Percentiles rank a stretch among this genome's conserved stretches.
These are phyloP conservation scores for Daldinia eschscholtzii DNA, from an alignment of 2,329 filamentous ascomycete species.

Conservation along the genomic window DNA sequence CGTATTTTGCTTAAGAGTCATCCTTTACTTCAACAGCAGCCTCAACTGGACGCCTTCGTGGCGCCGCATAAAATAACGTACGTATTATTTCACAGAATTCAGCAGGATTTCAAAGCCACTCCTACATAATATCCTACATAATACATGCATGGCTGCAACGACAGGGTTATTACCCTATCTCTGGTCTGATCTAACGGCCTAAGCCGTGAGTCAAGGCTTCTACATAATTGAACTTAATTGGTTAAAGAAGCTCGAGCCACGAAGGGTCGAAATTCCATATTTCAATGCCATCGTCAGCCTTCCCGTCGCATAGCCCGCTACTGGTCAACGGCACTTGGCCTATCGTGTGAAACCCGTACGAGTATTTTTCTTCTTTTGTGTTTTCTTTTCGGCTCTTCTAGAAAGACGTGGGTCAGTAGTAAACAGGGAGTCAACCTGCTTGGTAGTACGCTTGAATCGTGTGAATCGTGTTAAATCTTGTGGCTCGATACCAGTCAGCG, in stretches of 20 bases:
- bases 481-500: slow-evolving; percentile 40
- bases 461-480: slow-evolving; percentile 27
- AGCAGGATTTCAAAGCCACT: slow-evolving; percentile 9
- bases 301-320: slow-evolving; percentile 16
- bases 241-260: slow-evolving; percentile 7
- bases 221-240: slow-evolving; percentile 6
- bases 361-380: slow-evolving; percentile 8
- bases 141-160: slow-evolving; percentile 14
- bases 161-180: slow-evolving; percentile 4
- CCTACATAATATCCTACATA: slow-evolving; percentile 11
- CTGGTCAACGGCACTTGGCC: neutral
- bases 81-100: slow-evolving; percentile 14
- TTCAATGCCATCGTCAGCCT: slow-evolving; percentile 27
- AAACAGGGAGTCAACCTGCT: slow-evolving; percentile 14
- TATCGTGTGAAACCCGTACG: slow-evolving; percentile 10
- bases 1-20: slow-evolving; percentile 24
- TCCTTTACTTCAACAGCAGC: slow-evolving; percentile 13
- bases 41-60: slow-evolving; percentile 18
- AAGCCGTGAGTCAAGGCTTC: slow-evolving; percentile 20
- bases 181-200: slow-evolving; percentile 15
- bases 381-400: slow-evolving; percentile 17
- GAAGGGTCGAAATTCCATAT: slow-evolving; percentile 9
- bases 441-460: slow-evolving; percentile 32
- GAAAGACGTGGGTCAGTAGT: slow-evolving; percentile 22
- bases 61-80: slow-evolving; percentile 20